These are phyloP conservation scores for Plasmodium knowlesi DNA, from an alignment of 169 alveolate species.

Conservation along the genomic window DNA sequence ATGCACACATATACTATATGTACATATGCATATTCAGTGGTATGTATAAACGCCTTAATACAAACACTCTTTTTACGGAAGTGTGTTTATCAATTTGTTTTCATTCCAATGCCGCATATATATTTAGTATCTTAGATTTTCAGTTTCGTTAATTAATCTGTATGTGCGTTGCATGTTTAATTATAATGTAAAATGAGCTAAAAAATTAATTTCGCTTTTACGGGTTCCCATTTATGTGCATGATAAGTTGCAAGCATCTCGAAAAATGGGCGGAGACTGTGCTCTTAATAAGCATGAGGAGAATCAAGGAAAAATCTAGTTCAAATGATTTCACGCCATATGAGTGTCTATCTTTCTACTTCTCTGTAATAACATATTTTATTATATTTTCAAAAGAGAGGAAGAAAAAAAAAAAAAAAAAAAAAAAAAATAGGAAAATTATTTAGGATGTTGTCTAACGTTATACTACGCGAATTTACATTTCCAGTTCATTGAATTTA, in stretches of 20 bases:
- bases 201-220: neutral
- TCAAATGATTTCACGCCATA: neutral
- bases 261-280: neutral
- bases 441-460: neutral
- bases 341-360: neutral
- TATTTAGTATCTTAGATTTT: neutral
- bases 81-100: neutral
- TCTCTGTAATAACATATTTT: neutral
- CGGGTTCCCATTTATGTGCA: neutral
- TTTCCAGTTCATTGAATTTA: neutral
- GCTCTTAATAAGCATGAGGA: neutral
- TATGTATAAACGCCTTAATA: neutral
- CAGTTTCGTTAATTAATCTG: neutral
- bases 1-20: neutral
- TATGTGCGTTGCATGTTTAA: neutral
- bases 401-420: neutral
- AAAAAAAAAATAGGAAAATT: neutral
- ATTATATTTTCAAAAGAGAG: neutral
- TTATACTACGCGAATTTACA: neutral
- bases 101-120: neutral
- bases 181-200: neutral
- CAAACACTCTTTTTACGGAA: neutral
- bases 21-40: neutral
- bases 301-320: neutral
- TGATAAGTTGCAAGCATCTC: neutral